A percentile compares a stretch with the other conserved stretches of the same genome.
Evolutionary conservation across 2,329 filamentous ascomycete genomes (phyloP).

Genomic region (Hortaea sp.): DNA sequence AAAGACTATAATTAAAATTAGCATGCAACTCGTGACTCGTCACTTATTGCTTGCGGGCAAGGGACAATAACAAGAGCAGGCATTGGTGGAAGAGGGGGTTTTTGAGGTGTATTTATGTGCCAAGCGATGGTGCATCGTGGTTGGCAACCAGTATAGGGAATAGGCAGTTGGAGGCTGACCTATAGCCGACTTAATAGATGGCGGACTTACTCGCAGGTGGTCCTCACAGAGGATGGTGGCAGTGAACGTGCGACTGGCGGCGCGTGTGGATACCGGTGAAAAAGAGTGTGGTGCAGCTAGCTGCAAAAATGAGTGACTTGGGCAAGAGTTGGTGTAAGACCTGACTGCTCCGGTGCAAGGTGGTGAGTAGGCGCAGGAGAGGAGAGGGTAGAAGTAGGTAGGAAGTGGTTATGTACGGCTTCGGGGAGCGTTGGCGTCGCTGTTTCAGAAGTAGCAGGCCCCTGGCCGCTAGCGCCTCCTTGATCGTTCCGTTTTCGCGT

Average conservation of each 20-base stretch:
- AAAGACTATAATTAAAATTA: neutral
- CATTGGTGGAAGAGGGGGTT: too few relatives aligned
- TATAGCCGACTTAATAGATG: neutral
- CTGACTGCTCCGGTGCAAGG: neutral
- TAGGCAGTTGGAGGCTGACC: too few relatives aligned
- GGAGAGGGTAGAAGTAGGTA: neutral
- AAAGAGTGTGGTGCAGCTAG: constrained; percentile 6
- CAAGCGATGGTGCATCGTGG: too few relatives aligned
- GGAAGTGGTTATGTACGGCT: neutral
- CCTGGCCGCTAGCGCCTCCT: constrained; percentile 1
- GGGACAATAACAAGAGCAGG: neutral
- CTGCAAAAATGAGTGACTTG: constrained; percentile 5
- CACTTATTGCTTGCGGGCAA: neutral
- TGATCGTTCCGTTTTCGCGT: constrained; percentile 1
- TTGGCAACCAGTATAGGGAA: too few relatives aligned
- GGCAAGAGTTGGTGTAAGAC: neutral
- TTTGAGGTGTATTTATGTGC: too few relatives aligned
- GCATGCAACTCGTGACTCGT: neutral
- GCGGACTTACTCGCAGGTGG: constrained; percentile 1
- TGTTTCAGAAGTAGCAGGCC: constrained; percentile 2
- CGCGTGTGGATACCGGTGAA: neutral
- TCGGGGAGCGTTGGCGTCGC: neutral
- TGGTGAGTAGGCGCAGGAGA: neutral
- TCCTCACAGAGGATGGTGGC: constrained; percentile 2
- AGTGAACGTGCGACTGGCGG: constrained; percentile 3